phyloP scores from a whole-genome alignment of 2,329 filamentous ascomycete genomes.

The Ceratocystis huliohia region DNA sequence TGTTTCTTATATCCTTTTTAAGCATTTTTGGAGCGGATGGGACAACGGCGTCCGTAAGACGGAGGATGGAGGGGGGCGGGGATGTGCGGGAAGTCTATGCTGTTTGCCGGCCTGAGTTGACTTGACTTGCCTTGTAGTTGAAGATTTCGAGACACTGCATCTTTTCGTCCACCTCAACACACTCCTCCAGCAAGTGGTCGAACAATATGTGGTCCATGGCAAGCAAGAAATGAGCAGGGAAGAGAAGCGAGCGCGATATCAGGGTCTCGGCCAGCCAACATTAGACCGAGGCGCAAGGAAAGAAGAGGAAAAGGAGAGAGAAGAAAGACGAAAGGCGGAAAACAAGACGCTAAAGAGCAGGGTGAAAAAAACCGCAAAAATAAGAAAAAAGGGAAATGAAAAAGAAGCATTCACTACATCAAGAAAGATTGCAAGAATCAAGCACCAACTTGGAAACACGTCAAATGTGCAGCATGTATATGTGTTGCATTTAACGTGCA shows the following conservation, averaged over 20 bases:
- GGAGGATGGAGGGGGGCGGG: too few species aligned
- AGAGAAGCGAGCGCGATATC: not conserved
- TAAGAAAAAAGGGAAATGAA: not conserved
- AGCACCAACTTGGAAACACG: not conserved
- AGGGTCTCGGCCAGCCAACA: too few species aligned
- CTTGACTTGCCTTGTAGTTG: constrained; percentile 33
- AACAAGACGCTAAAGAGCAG: too few species aligned
- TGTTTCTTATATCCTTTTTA: not conserved
- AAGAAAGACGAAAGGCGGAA: not conserved
- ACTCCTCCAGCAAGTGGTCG: constrained; percentile 31
- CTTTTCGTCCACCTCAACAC: constrained; percentile 37
- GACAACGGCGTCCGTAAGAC: too few species aligned
- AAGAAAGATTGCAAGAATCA: not conserved
- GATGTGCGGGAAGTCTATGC: not conserved
- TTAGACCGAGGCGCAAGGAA: too few species aligned
- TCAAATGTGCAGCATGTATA: not conserved
- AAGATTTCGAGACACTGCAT: constrained; percentile 47
- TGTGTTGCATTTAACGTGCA: too few species aligned
- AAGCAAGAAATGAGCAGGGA: not conserved
- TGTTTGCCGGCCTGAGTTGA: not conserved
- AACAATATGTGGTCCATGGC: constrained; percentile 19
- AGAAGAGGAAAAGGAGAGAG: not conserved
- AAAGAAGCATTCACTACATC: not conserved
- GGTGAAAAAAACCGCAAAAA: not conserved
- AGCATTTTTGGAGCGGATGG: not conserved